A percentile compares a stretch with the other conserved stretches of the same genome.
These are phyloP conservation scores for Candida labiduridarum DNA, from an alignment of 1,139 yeast genomes.

Conservation along the genomic window DNA sequence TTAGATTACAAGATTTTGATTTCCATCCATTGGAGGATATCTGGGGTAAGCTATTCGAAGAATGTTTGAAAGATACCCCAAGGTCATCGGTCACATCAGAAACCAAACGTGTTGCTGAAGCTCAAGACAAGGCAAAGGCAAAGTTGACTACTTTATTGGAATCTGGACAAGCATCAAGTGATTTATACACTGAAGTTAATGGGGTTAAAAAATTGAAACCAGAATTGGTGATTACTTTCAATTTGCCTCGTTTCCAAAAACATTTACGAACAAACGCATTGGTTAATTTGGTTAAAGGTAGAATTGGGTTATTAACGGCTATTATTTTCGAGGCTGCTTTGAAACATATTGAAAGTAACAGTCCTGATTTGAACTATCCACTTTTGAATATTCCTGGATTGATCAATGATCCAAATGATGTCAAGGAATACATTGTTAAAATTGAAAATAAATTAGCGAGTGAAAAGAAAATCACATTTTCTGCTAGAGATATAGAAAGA, in stretches of 20 bases:
- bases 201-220: slow-evolving; percentile 49
- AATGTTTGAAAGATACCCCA: slow-evolving; percentile 53
- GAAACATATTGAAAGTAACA: slow-evolving; percentile 55
- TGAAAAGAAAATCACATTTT: slow-evolving; percentile 46
- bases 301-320: slow-evolving; percentile 72
- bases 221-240: slow-evolving; percentile 59
- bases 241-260: slow-evolving; percentile 68
- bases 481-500: slow-evolving; percentile 55
- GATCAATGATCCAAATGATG: slow-evolving; percentile 45
- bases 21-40: slow-evolving; percentile 54
- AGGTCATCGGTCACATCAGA: slow-evolving; percentile 56
- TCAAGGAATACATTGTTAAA: slow-evolving; percentile 25
- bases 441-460: slow-evolving; percentile 42
- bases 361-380: slow-evolving; percentile 43
- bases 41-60: slow-evolving; percentile 57
- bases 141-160: slow-evolving; percentile 43
- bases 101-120: slow-evolving; percentile 64
- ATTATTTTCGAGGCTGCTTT: slow-evolving; percentile 65
- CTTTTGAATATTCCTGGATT: slow-evolving; percentile 39
- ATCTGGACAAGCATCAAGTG: slow-evolving; percentile 29
- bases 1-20: slow-evolving; percentile 38
- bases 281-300: slow-evolving; percentile 60
- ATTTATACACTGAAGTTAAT: slow-evolving; percentile 30
- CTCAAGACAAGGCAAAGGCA: slow-evolving; percentile 59
- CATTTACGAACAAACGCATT: slow-evolving; percentile 66